Percentiles rank a stretch among this genome's conserved stretches.
Evolutionary conservation across 768 basidiomycete genomes (phyloP).

Genomic region (Rhizopogon vulgaris): DNA sequence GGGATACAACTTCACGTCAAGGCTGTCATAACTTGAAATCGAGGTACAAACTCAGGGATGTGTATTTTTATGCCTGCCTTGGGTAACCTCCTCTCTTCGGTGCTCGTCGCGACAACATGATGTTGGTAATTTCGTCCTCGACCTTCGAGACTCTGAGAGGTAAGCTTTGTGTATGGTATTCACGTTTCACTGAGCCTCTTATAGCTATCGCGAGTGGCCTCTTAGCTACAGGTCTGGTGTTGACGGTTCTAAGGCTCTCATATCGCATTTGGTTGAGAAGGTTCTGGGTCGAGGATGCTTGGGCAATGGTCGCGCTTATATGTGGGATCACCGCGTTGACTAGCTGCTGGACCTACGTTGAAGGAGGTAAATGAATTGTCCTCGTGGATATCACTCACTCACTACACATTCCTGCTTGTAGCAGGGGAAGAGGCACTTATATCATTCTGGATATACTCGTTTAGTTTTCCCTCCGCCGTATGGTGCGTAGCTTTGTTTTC

Average conservation of each 20-base stretch:
- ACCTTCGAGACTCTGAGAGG: background rate
- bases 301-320: conserved; percentile 11
- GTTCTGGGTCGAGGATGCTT: conserved; percentile 18
- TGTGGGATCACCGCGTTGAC: conserved; percentile 6
- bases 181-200: background rate
- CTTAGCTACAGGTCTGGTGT: conserved; percentile 2
- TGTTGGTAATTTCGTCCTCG: background rate
- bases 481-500: conserved; percentile 10
- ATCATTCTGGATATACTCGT: conserved; percentile 11
- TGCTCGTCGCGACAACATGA: background rate
- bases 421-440: background rate
- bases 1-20: background rate
- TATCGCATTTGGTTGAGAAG: conserved; percentile 15
- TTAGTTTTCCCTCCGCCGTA: conserved; percentile 5
- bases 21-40: background rate
- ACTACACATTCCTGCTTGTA: background rate
- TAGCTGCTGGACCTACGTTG: conserved; percentile 8
- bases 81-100: background rate
- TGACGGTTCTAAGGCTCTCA: conserved; percentile 12
- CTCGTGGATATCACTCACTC: background rate
- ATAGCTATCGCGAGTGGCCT: conserved; percentile 8
- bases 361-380: background rate
- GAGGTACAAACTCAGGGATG: background rate
- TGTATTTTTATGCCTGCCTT: background rate
- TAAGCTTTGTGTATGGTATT: background rate